Percentiles rank a stretch among this genome's conserved stretches.
These are phyloP conservation scores for Pythium grandisporangium DNA, from an alignment of 352 stramenopile species.

Conservation along the genomic window DNA sequence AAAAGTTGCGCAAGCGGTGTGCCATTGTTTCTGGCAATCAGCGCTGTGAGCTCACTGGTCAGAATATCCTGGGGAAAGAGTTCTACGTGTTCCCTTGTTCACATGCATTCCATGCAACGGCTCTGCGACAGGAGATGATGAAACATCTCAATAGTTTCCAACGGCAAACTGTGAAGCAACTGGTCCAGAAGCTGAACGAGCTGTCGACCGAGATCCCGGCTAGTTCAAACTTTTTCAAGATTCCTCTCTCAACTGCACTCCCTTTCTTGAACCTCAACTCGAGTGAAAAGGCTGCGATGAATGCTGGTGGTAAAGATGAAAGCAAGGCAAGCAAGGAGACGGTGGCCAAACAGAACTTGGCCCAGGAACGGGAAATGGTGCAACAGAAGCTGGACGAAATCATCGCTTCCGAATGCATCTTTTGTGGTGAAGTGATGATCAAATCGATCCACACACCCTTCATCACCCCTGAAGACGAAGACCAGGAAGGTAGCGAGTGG, in stretches of 20 bases:
- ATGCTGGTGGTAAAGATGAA: constrained; percentile 24
- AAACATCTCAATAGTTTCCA: constrained; percentile 86
- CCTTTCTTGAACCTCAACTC: constrained; percentile 58
- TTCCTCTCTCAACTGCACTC: constrained; percentile 35
- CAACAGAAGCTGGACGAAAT: constrained; percentile 92
- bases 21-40: constrained; percentile 84
- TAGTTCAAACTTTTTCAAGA: constrained; percentile 72
- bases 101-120: constrained; percentile 90
- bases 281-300: constrained; percentile 67
- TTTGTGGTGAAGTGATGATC: constrained; percentile 94
- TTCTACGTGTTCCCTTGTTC: constrained; percentile 95
- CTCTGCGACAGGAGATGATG: constrained; percentile 84
- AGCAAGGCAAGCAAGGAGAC: constrained; percentile 38
- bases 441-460: constrained; percentile 91
- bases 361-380: constrained; percentile 85
- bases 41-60: constrained; percentile 82
- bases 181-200: constrained; percentile 84
- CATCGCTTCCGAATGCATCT: constrained; percentile 91
- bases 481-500: constrained; percentile 72
- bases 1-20: constrained; percentile 78
- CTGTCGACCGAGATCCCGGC: constrained; percentile 68
- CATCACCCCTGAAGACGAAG: constrained; percentile 84
- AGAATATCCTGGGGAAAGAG: constrained; percentile 84
- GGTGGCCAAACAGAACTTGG: constrained; percentile 61
- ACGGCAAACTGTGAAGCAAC: constrained; percentile 84